A percentile compares a stretch with the other conserved stretches of the same genome.
phyloP scores from a whole-genome alignment of 2,329 filamentous ascomycete genomes.

The Microsporum canis region DNA sequence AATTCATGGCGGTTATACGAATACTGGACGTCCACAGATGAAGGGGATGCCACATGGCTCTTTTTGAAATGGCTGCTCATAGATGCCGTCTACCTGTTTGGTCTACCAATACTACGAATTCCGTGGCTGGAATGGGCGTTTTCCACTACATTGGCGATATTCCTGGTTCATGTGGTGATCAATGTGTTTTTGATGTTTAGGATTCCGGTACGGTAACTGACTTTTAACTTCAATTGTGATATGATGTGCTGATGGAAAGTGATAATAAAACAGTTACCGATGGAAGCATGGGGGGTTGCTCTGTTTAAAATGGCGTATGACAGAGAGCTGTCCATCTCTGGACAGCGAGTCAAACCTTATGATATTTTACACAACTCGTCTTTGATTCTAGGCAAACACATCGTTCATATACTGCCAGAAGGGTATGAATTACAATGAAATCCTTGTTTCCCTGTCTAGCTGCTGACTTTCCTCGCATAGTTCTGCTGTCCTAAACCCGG shows the following conservation, averaged over 20 bases:
- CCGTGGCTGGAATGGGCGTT: conserved; percentile 93
- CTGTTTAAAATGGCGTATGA: conserved; percentile 78
- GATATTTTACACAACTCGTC: conserved; percentile 84
- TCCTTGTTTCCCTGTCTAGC: background rate
- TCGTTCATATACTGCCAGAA: conserved; percentile 94
- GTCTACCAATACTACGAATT: conserved; percentile 75
- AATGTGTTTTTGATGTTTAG: conserved; percentile 91
- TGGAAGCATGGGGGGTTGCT: conserved; percentile 60
- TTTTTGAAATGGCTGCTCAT: conserved; percentile 90
- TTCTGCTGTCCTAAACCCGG: conserved; percentile 77
- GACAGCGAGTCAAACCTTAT: conserved; percentile 77
- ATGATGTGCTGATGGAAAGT: conserved; percentile 3
- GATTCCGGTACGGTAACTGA: conserved; percentile 50
- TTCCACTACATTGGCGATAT: conserved; percentile 57
- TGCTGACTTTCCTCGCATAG: conserved; percentile 34
- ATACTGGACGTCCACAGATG: conserved; percentile 67
- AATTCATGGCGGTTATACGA: conserved; percentile 80
- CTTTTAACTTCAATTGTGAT: background rate
- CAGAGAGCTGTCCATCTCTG: conserved; percentile 85
- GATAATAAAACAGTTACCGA: conserved; percentile 50
- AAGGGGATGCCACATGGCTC: conserved; percentile 74
- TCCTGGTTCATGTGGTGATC: conserved; percentile 57
- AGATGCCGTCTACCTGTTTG: conserved; percentile 78
- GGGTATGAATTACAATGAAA: conserved; percentile 45
- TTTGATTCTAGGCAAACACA: conserved; percentile 89